Evolutionary conservation across 2,329 filamentous ascomycete species (phyloP).

Genomic region (Colletotrichum camelliae): DNA sequence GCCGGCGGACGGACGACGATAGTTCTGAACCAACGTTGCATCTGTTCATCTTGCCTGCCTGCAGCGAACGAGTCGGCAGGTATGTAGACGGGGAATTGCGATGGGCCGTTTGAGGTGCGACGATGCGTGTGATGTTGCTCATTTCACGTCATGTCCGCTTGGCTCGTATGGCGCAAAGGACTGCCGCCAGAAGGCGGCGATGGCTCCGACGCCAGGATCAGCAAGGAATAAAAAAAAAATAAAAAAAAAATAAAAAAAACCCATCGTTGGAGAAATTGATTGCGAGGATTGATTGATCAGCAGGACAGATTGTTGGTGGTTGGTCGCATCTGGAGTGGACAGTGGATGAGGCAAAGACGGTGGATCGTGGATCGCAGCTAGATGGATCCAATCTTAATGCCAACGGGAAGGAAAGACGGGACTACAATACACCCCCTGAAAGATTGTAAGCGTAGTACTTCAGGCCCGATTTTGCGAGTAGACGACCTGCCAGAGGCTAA

Average conservation of each 20-base stretch:
- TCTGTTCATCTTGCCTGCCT: not conserved
- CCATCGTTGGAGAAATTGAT: not conserved
- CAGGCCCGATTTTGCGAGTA: too few species aligned
- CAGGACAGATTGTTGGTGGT: slow-evolving; percentile 3
- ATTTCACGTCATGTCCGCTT: not conserved
- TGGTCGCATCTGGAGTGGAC: slow-evolving; percentile 9
- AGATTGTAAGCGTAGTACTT: too few species aligned
- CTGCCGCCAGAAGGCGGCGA: not conserved
- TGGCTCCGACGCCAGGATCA: not conserved
- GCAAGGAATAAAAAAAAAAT: not conserved
- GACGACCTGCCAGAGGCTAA: too few species aligned
- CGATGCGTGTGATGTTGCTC: not conserved
- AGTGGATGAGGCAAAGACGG: not conserved
- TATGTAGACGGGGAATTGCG: not conserved
- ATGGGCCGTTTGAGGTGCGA: not conserved
- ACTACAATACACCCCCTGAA: too few species aligned
- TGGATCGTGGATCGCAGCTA: slow-evolving; percentile 17
- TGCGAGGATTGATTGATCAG: slow-evolving; percentile 11
- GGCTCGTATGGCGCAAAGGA: not conserved
- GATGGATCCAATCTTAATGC: slow-evolving; percentile 16
- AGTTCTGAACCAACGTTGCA: not conserved
- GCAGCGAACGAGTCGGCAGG: not conserved
- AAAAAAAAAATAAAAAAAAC: not conserved
- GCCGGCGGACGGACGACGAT: not conserved
- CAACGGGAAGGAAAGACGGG: not conserved